A percentile compares a stretch with the other conserved stretches of the same genome.
These are phyloP conservation scores for Ogataea sp. DNA, from an alignment of 805 yeast genomes.

Conservation along the genomic window DNA sequence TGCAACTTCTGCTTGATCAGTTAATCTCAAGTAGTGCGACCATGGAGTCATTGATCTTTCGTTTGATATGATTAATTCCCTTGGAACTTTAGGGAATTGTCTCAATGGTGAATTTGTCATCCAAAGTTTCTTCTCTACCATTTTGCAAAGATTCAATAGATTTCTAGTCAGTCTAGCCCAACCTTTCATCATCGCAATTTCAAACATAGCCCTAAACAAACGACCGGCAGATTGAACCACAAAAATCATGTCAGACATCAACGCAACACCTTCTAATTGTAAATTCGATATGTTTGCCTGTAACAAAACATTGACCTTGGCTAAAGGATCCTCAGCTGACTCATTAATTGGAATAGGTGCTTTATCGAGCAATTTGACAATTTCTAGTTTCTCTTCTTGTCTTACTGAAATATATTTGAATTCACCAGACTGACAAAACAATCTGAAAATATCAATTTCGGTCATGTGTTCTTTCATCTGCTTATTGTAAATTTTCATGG, in stretches of 20 bases:
- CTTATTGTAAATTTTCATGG: constrained; percentile 60
- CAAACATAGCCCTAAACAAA: constrained; percentile 75
- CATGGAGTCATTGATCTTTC: constrained; percentile 83
- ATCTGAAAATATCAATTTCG: constrained; percentile 65
- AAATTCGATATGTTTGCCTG: constrained; percentile 84
- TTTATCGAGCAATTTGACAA: constrained; percentile 55
- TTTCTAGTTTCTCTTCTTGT: constrained; percentile 75
- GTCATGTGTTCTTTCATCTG: constrained; percentile 57
- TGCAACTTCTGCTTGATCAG: constrained; percentile 67
- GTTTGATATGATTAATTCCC: constrained; percentile 59
- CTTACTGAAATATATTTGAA: constrained; percentile 78
- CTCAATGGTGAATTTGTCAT: constrained; percentile 75
- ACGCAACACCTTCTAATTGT: constrained; percentile 76
- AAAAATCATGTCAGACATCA: constrained; percentile 89
- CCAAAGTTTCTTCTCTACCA: constrained; percentile 84
- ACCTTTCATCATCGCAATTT: constrained; percentile 57
- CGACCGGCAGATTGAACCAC: constrained; percentile 92
- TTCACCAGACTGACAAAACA: constrained; percentile 79
- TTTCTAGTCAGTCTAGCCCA: constrained; percentile 62
- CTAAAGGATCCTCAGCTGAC: constrained; percentile 54
- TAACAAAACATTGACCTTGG: constrained; percentile 71
- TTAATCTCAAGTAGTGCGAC: constrained; percentile 61
- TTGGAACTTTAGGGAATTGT: constrained; percentile 69
- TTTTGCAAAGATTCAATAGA: constrained; percentile 60
- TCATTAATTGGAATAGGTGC: constrained; percentile 88